A percentile compares a stretch with the other conserved stretches of the same genome.
Conservation (phyloP, 2,329 filamentous ascomycete species). For the Metarhizium sp. region DNA sequence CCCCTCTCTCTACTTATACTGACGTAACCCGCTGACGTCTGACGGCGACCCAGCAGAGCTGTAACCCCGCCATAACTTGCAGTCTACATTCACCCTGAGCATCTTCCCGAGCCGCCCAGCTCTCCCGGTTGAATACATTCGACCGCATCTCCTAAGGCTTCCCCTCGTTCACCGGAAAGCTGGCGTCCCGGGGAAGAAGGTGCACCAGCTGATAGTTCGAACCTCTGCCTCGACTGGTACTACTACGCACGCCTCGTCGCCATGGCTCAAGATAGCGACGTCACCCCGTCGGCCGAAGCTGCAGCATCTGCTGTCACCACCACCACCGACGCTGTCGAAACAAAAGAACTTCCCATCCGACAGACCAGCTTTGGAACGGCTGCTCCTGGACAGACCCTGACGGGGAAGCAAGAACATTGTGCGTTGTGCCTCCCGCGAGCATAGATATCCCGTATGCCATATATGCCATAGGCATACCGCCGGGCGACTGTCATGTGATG, state of each 20-base stretch:
- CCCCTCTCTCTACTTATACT: no score
- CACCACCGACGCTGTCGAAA: conserved; percentile 7
- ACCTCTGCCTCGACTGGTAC: no score
- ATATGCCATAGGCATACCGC: background rate
- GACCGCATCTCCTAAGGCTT: no score
- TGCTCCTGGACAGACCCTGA: conserved; percentile 48
- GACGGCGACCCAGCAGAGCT: no score
- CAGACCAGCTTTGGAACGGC: conserved; percentile 19
- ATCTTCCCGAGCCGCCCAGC: no score
- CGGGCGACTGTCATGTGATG: background rate
- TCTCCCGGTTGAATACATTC: no score
- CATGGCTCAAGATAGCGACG: conserved; percentile 4
- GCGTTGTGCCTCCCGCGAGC: conserved; percentile 21
- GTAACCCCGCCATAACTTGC: no score
- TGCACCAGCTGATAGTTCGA: no score
- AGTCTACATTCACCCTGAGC: no score
- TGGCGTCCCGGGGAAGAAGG: no score
- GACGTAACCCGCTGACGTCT: no score
- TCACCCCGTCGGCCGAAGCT: background rate
- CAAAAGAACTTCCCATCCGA: conserved; percentile 20
- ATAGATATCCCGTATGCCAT: background rate
- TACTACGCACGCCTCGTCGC: background rate
- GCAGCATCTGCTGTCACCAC: background rate
- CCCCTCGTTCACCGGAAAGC: no score
- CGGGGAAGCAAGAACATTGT: conserved; percentile 98